These are phyloP conservation scores for Larix kaempferi DNA, from an alignment of 75 land plant genomes.

Conservation along the genomic window DNA sequence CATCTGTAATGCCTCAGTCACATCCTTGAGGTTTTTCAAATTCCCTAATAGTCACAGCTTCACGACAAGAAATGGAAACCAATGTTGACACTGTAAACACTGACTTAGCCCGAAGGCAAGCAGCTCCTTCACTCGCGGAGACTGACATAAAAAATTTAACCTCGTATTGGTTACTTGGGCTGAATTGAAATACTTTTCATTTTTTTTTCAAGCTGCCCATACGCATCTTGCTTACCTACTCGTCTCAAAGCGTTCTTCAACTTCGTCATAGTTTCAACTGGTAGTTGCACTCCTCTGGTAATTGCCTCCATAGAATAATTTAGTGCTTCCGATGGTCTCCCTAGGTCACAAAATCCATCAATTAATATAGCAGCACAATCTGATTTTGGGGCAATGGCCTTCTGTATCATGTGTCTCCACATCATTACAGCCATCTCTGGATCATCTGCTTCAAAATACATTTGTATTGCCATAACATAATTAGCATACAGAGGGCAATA, in stretches of 20 bases:
- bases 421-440: constrained; percentile 14
- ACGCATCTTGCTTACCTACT: constrained; percentile 13
- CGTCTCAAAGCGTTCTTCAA: constrained; percentile 28
- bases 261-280: constrained; percentile 28
- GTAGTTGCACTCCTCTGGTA: constrained; percentile 30
- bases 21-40: background rate
- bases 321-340: constrained; percentile 38
- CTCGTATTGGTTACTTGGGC: background rate
- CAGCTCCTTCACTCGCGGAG: no score
- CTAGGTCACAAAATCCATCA: constrained; percentile 18
- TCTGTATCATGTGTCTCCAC: constrained; percentile 13
- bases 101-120: background rate
- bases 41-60: background rate
- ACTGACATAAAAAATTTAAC: no score
- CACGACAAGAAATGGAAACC: background rate
- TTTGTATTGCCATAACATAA: constrained; percentile 14
- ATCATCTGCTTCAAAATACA: constrained; percentile 19
- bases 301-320: constrained; percentile 40
- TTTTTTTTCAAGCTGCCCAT: constrained; percentile 25
- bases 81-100: background rate
- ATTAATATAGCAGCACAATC: constrained; percentile 34
- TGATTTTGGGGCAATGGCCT: constrained; percentile 17
- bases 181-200: background rate
- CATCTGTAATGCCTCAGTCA: background rate
- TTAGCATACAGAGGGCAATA: background rate